phyloP scores from a whole-genome alignment of 2,329 filamentous ascomycete species.

The Fusarium pseudograminearum region DNA sequence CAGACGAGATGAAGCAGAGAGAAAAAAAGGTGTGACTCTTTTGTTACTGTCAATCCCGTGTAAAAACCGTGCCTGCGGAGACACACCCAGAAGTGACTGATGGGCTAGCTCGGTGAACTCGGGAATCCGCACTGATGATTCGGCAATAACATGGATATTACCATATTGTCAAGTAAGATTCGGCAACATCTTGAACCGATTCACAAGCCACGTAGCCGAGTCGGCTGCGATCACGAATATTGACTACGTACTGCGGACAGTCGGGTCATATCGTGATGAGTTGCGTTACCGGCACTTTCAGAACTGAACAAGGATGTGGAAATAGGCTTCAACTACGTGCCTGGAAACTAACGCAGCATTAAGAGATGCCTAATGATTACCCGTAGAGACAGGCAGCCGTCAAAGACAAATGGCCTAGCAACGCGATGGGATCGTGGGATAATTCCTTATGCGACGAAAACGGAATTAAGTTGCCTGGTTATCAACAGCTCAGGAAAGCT shows the following conservation, averaged over 20 bases:
- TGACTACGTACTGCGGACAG: constrained; percentile 13
- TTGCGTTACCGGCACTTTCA: background rate
- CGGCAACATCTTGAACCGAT: constrained; percentile 33
- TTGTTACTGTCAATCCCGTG: constrained; percentile 24
- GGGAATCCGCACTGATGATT: constrained; percentile 18
- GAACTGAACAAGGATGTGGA: background rate
- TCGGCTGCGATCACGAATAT: constrained; percentile 15
- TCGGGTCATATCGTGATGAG: constrained; percentile 11
- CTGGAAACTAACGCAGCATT: constrained; percentile 22
- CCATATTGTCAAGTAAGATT: constrained; percentile 7
- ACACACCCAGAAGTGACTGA: background rate
- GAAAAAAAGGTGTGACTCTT: constrained; percentile 28
- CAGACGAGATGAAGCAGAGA: constrained; percentile 11
- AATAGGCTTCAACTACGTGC: constrained; percentile 18
- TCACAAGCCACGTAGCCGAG: constrained; percentile 33
- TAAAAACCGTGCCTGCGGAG: constrained; percentile 21
- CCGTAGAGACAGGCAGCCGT: constrained; percentile 19
- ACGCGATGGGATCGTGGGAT: constrained; percentile 11
- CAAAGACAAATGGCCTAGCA: constrained; percentile 16
- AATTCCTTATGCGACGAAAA: constrained; percentile 10
- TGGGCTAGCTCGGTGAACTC: constrained; percentile 28
- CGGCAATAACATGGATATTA: constrained; percentile 30
- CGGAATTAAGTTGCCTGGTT: constrained; percentile 10
- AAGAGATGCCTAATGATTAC: constrained; percentile 14
- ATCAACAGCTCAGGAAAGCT: constrained; percentile 6